Conservation (phyloP, 2,329 filamentous ascomycete genomes). For the Colletotrichum acutatum region DNA sequence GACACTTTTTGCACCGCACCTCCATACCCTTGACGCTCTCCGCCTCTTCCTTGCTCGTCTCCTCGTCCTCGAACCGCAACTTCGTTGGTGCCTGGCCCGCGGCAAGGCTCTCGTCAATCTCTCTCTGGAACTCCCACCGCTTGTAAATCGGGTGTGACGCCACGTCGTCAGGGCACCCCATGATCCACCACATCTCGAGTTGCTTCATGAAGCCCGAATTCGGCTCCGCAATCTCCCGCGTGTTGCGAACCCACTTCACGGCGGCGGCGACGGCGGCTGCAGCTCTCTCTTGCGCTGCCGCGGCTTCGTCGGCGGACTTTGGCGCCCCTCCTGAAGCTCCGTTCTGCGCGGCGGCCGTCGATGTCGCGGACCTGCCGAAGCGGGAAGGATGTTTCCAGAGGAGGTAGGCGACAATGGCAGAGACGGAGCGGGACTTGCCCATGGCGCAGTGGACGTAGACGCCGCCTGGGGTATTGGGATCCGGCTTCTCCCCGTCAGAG, state of each 20-base stretch:
- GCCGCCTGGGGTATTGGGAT: conserved; percentile 45
- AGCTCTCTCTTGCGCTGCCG: conserved; percentile 48
- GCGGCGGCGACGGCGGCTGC: conserved; percentile 67
- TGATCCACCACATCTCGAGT: conserved; percentile 85
- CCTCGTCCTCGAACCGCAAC: conserved; percentile 85
- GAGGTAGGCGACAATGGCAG: conserved; percentile 85
- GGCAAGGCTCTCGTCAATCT: conserved; percentile 69
- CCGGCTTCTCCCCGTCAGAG: conserved; percentile 29
- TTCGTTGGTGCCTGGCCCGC: conserved; percentile 83
- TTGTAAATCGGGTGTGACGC: conserved; percentile 82
- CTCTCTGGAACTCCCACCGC: conserved; percentile 69
- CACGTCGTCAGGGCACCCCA: conserved; percentile 78
- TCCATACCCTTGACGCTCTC: conserved; percentile 56
- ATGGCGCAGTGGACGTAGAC: conserved; percentile 83
- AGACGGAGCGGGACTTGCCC: conserved; percentile 93
- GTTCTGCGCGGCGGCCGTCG: conserved; percentile 44
- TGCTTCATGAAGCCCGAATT: conserved; percentile 94
- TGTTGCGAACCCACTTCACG: conserved; percentile 74
- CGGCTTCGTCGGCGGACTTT: conserved; percentile 37
- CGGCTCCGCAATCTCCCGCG: conserved; percentile 83
- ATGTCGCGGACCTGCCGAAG: conserved; percentile 57
- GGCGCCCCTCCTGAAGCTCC: conserved; percentile 3
- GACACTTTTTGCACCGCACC: conserved; percentile 91
- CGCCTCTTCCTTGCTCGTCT: conserved; percentile 45
- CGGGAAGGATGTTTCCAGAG: conserved; percentile 73